Base-by-base conservation (phyloP, 2,329 filamentous ascomycete genomes). In the Chrysosporium keratinophilum region DNA sequence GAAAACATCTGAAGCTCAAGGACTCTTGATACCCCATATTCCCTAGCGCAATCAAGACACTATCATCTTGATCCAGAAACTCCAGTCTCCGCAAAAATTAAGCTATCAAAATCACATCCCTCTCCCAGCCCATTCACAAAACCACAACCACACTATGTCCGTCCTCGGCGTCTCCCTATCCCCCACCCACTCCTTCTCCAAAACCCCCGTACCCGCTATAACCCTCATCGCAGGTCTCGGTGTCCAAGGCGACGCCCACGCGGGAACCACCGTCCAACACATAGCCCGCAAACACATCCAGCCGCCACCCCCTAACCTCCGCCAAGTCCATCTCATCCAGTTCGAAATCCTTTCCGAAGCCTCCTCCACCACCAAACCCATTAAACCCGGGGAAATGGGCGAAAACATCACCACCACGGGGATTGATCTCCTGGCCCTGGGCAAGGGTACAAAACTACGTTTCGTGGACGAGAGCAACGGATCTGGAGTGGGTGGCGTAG, bases 261-360 rank as follows among this genome's bases (percentile, higher is more conserved):
- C 55, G 20, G 62, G 63, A 35, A 39, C 31, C 20, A 63, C 58
- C 34, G 61, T 60, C 28, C 58, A 64, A 48, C 61, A 64, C 43
- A 58, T 52, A 31, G 57, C 60, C 35, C 60, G 58, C 19, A 54
- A 57, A 9, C 55, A 58, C 39, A 56, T 63, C 43, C 45, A 54
- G 7, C 60, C 62, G 6, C 54, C 60, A 4, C 58, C 58, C 9
- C 57, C 56, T 31, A 65, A 65, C 52, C 57, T 65, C n/a, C 60
- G 63, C 20, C 63, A 65, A 51, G 62, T 65, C 11, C 63, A 65
- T 48, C 56, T 65, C 11, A 58, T 65, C 6, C 58, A 60, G 10
- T 41, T 56, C 39, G 62, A 62, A 43, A 57, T 64, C 23, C 57
- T 64, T 20, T 20, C 56, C 17, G 28, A 44, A n/a, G 39, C 54